These are phyloP conservation scores for Backusella tarrabulga DNA, from an alignment of 192 early-diverging fungal genomes.

Conservation along the genomic window DNA sequence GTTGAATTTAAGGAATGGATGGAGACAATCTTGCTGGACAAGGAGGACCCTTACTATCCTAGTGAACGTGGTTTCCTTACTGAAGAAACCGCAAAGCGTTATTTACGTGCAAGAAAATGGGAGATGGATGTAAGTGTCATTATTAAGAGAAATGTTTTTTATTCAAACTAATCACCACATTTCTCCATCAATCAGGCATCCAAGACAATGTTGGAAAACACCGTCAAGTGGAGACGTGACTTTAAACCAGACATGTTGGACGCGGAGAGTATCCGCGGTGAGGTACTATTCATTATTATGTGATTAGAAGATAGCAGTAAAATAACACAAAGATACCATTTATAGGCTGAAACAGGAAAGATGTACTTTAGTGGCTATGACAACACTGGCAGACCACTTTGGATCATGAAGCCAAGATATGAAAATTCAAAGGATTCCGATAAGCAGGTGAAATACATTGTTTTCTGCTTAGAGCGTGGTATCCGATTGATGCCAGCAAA, in stretches of 20 bases:
- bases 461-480: slow-evolving; percentile 77
- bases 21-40: slow-evolving; percentile 6
- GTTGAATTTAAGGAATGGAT: slow-evolving; percentile 17
- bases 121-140: slow-evolving; percentile 17
- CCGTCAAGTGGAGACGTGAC: slow-evolving; percentile 22
- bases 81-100: slow-evolving; percentile 23
- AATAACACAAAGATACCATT: not conserved
- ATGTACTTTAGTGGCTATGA: slow-evolving; percentile 82
- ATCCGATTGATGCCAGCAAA: slow-evolving; percentile 69
- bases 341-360: slow-evolving; percentile 65
- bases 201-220: slow-evolving; percentile 21
- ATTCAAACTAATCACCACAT: not conserved
- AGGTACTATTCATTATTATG: slow-evolving; percentile 23
- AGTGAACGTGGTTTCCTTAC: slow-evolving; percentile 28
- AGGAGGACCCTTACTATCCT: slow-evolving; percentile 20
- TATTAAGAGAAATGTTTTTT: not conserved
- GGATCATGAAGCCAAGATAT: slow-evolving; percentile 71
- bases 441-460: slow-evolving; percentile 74
- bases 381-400: slow-evolving; percentile 64
- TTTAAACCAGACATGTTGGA: slow-evolving; percentile 20
- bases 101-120: slow-evolving; percentile 31
- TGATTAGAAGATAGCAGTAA: not conserved
- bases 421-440: slow-evolving; percentile 78
- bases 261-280: not conserved
- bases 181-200: slow-evolving; percentile 10